Percentiles rank a stretch among this genome's conserved stretches.
Conservation (phyloP, 805 yeast genomes). For the Kodamaea nitidulidarum region DNA sequence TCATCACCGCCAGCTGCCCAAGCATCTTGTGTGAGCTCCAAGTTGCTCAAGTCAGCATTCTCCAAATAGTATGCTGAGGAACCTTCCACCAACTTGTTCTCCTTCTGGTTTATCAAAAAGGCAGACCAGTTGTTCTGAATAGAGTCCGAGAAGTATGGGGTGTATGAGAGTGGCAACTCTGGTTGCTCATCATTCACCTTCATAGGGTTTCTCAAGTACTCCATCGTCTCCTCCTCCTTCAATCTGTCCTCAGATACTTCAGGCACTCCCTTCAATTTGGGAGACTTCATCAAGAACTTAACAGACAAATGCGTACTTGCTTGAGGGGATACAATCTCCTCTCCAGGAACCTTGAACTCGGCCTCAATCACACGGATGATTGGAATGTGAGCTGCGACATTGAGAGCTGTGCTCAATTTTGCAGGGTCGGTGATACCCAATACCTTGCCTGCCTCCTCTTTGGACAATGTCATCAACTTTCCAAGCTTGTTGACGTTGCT, state of each 20-base stretch:
- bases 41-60: constrained; percentile 52
- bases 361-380: constrained; percentile 62
- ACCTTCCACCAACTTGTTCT: constrained; percentile 69
- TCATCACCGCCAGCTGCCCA: constrained; percentile 41
- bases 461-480: constrained; percentile 58
- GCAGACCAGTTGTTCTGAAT: constrained; percentile 60
- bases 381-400: constrained; percentile 65
- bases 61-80: constrained; percentile 50
- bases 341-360: constrained; percentile 85
- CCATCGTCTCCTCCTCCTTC: constrained; percentile 59
- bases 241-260: constrained; percentile 38
- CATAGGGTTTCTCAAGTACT: constrained; percentile 68
- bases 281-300: constrained; percentile 72
- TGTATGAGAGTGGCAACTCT: constrained; percentile 55
- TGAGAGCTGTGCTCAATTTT: constrained; percentile 46
- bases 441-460: constrained; percentile 50
- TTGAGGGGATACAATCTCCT: constrained; percentile 55
- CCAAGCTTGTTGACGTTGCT: constrained; percentile 60
- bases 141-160: constrained; percentile 71
- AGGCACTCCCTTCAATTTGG: constrained; percentile 59
- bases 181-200: constrained; percentile 66
- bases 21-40: constrained; percentile 49
- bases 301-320: constrained; percentile 72
- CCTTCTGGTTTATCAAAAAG: constrained; percentile 67
- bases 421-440: constrained; percentile 50